Evolutionary conservation across 192 early-diverging fungal species (phyloP).

Genomic region (Neocallimastix lanati): DNA sequence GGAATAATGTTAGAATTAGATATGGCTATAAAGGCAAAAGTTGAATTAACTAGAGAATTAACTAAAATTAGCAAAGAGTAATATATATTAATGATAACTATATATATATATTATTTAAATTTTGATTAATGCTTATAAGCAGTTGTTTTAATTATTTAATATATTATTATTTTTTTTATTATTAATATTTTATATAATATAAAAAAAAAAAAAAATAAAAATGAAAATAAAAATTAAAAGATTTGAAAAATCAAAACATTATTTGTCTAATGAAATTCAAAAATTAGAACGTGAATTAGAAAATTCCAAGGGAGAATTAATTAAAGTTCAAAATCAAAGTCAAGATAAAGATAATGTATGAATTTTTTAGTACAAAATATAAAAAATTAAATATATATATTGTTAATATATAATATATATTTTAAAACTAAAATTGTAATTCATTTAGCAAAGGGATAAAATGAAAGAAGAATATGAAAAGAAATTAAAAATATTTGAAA

Average conservation of each 20-base stretch:
- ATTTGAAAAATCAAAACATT: neutral
- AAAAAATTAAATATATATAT: neutral
- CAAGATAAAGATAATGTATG: neutral
- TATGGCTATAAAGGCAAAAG: neutral
- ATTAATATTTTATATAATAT: too few relatives aligned
- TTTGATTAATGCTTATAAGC: too few relatives aligned
- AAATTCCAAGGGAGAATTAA: neutral
- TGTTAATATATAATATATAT: neutral
- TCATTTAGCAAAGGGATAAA: slow-evolving; percentile 7
- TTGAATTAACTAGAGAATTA: neutral
- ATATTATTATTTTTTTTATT: too few relatives aligned
- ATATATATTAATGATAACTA: neutral
- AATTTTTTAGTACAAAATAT: too few relatives aligned
- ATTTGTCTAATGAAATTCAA: neutral
- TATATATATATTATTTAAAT: too few relatives aligned
- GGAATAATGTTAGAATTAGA: neutral
- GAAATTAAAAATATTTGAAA: slow-evolving; percentile 14
- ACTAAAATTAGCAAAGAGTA: neutral
- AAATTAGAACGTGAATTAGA: neutral
- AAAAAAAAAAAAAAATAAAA: too few relatives aligned
- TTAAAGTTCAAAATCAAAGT: neutral
- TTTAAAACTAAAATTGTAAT: too few relatives aligned
- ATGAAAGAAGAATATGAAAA: slow-evolving; percentile 23
- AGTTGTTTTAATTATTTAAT: too few relatives aligned
- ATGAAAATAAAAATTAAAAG: too few relatives aligned